These are phyloP conservation scores for Lentinula detonsa DNA, from an alignment of 768 basidiomycete genomes.

Conservation along the genomic window DNA sequence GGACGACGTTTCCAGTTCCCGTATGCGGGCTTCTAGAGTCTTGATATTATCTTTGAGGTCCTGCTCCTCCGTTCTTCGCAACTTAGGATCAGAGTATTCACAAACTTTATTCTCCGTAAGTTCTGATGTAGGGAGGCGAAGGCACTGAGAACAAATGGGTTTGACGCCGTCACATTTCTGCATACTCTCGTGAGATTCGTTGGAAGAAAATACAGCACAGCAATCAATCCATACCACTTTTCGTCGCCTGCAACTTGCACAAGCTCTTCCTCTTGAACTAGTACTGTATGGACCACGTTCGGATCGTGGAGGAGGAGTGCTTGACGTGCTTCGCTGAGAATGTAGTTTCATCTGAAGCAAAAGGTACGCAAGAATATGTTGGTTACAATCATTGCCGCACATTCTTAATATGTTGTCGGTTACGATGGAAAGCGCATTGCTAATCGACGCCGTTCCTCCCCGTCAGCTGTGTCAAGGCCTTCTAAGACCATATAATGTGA, in stretches of 20 bases:
- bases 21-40: conserved; percentile 29
- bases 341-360: background rate
- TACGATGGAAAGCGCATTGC: background rate
- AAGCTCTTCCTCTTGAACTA: background rate
- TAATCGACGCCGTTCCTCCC: background rate
- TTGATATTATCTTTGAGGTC: conserved; percentile 33
- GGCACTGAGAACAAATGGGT: conserved; percentile 34
- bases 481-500: background rate
- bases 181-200: background rate
- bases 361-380: background rate
- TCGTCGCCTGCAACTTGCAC: conserved; percentile 3
- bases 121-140: conserved; percentile 22
- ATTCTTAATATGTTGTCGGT: background rate
- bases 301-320: background rate
- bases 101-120: conserved; percentile 20
- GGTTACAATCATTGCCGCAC: background rate
- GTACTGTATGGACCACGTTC: background rate
- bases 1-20: conserved; percentile 26
- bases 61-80: conserved; percentile 25
- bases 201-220: background rate
- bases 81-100: conserved; percentile 34
- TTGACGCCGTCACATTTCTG: conserved; percentile 36
- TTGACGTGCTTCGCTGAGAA: background rate
- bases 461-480: background rate
- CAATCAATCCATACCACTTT: background rate